Evolutionary conservation across 2,329 filamentous ascomycete species (phyloP).

Genomic region (Sporothrix sp.): DNA sequence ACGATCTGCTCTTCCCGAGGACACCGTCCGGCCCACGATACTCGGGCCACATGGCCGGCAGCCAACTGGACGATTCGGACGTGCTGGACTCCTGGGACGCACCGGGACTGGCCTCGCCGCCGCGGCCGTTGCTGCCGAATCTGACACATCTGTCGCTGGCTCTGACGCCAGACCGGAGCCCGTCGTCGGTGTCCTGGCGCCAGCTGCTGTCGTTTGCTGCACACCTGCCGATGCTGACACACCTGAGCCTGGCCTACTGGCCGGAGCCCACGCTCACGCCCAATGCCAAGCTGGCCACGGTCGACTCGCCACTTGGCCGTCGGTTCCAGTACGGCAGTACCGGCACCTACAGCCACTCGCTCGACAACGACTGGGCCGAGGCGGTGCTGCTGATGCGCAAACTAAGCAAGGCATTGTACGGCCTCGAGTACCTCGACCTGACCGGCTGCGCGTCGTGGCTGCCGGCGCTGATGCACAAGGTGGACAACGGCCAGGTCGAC

Average conservation of each 20-base stretch:
- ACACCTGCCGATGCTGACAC: conserved; percentile 45
- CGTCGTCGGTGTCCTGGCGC: conserved; percentile 41
- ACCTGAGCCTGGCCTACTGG: conserved; percentile 54
- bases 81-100: conserved; percentile 46
- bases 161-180: conserved; percentile 21
- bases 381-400: conserved; percentile 45
- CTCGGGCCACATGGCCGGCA: too few relatives aligned
- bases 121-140: conserved; percentile 40
- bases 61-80: conserved; percentile 12
- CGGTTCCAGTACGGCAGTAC: conserved; percentile 45
- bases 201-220: conserved; percentile 45
- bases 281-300: conserved; percentile 38
- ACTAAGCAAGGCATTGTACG: conserved; percentile 45
- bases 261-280: conserved; percentile 50
- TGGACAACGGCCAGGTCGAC: conserved; percentile 40
- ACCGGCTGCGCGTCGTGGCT: conserved; percentile 51
- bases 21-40: not conserved
- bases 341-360: conserved; percentile 45
- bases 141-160: conserved; percentile 53
- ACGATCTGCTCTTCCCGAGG: conserved; percentile 37
- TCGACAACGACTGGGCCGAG: conserved; percentile 52
- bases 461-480: conserved; percentile 33
- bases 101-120: conserved; percentile 21
- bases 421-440: conserved; percentile 51
- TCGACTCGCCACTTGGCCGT: conserved; percentile 35